Evolutionary conservation across 106 monocot genomes (phyloP).

Genomic region (Hemerocallis citrina): DNA sequence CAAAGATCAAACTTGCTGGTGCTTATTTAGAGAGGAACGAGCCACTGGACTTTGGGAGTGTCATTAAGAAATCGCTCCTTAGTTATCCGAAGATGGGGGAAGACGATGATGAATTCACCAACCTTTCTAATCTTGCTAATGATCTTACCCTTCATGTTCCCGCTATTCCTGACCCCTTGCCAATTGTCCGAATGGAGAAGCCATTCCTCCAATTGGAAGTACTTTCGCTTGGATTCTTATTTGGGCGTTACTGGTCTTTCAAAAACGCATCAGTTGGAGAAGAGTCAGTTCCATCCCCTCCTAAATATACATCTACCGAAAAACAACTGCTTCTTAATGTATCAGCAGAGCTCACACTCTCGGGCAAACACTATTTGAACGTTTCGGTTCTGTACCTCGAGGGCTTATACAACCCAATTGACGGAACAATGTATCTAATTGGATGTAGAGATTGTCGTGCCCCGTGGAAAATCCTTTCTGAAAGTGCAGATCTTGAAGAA

Average conservation of each 20-base stretch:
- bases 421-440: constrained; percentile 56
- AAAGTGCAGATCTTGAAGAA: constrained; percentile 41
- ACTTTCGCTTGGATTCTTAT: constrained; percentile 32
- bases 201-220: constrained; percentile 31
- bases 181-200: constrained; percentile 4
- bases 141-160: constrained; percentile 37
- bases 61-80: constrained; percentile 49
- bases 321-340: constrained; percentile 37
- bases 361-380: constrained; percentile 27
- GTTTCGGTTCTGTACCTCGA: constrained; percentile 39
- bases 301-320: constrained; percentile 22
- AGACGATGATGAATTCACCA: constrained; percentile 16
- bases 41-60: constrained; percentile 38
- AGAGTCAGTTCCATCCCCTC: background rate
- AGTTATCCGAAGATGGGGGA: constrained; percentile 44
- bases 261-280: constrained; percentile 1
- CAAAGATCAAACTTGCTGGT: constrained; percentile 39
- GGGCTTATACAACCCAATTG: constrained; percentile 57
- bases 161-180: constrained; percentile 24
- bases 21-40: constrained; percentile 46
- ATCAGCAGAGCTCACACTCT: constrained; percentile 36
- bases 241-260: constrained; percentile 17
- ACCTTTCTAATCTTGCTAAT: constrained; percentile 35
- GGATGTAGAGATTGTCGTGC: constrained; percentile 51
- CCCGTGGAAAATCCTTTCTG: constrained; percentile 36